A percentile compares a stretch with the other conserved stretches of the same genome.
Conservation (phyloP, 441 rosid genomes). For the Euphorbia corollata region DNA sequence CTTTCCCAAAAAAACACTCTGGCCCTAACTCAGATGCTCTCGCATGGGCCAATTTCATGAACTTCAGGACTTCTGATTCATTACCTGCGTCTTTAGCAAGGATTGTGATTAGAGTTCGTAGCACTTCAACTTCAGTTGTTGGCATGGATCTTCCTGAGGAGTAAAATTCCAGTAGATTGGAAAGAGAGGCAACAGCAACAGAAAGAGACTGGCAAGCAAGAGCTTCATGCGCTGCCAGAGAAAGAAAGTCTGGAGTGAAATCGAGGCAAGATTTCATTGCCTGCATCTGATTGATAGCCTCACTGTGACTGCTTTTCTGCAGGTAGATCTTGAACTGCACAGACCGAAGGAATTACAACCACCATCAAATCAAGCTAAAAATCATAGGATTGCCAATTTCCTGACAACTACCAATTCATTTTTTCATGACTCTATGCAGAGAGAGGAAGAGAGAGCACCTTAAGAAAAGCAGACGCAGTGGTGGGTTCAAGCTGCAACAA, state of each 20-base stretch:
- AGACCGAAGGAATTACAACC: conserved; percentile 19
- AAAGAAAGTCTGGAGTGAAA: conserved; percentile 72
- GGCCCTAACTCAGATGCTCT: conserved; percentile 63
- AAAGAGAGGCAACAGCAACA: conserved; percentile 70
- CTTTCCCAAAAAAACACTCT: conserved; percentile 66
- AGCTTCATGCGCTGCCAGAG: conserved; percentile 93
- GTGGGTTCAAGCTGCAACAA: conserved; percentile 87
- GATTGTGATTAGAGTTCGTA: conserved; percentile 69
- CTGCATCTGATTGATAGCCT: conserved; percentile 67
- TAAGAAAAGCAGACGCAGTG: conserved; percentile 66
- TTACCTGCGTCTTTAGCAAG: conserved; percentile 50
- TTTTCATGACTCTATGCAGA: not conserved
- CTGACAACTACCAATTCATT: not conserved
- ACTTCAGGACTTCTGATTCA: conserved; percentile 54
- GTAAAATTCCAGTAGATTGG: conserved; percentile 58
- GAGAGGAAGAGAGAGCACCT: conserved; percentile 45
- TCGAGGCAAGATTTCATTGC: conserved; percentile 65
- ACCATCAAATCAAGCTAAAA: not conserved
- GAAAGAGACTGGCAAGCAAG: conserved; percentile 69
- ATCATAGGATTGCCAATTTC: conserved; percentile 23
- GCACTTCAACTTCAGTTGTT: conserved; percentile 59
- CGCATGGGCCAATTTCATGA: conserved; percentile 42
- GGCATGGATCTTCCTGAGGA: conserved; percentile 58
- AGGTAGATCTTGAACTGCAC: conserved; percentile 78
- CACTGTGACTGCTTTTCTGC: conserved; percentile 47